Base-by-base conservation (phyloP, 2,329 filamentous ascomycete species). In the Leptodontidium sp. region DNA sequence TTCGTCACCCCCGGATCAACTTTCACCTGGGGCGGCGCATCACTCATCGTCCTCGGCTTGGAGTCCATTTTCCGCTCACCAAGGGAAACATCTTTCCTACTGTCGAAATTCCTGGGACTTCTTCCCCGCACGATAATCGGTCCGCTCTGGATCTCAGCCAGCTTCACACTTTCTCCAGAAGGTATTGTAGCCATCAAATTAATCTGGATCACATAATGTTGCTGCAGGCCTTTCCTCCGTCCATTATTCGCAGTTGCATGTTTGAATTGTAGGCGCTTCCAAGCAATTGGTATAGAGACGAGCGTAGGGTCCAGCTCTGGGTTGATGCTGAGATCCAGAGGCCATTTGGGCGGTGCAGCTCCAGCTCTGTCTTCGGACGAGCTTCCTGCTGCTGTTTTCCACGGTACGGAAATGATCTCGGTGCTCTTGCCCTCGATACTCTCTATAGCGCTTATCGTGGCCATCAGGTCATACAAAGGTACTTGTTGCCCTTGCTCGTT, bases 191-290 rank as follows among this genome's bases (percentile, higher is more conserved):
- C 94, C 47, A 96, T 83, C 11, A 98, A 86, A 79, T 91, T 94
- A 68, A 98, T 89, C 70, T 93, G 90, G 59, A 98, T 92, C 1
- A 97, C 87, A 78, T 98, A 98, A 79, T 98, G 94, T 79, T 98
- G 95, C 78, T 98, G 95, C 58, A 98, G 83, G 72, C 97, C 95
- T 81, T 98, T 98, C 73, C 95, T 88, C 65, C 95, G 88, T 14
- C 95, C 95, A 78, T 98, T 98, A 79, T 98, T 98, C 62, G 95
- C 95, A 0, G 95, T 98, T 1, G 95, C 95, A 75, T 97, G 96
- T 76, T 97, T 93, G 80, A 98, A 98, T 79, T 98, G 95, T 68
- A 98, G 82, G 65, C 95, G 86, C 80, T 97, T 98, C 95, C 95
- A 98, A 43, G 93, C 91, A 64, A 98, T 90, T 1, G 94, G 92